Percentiles rank a stretch among this genome's conserved stretches.
phyloP scores from a whole-genome alignment of 768 basidiomycete genomes.

The Cyclocybe aegerita region DNA sequence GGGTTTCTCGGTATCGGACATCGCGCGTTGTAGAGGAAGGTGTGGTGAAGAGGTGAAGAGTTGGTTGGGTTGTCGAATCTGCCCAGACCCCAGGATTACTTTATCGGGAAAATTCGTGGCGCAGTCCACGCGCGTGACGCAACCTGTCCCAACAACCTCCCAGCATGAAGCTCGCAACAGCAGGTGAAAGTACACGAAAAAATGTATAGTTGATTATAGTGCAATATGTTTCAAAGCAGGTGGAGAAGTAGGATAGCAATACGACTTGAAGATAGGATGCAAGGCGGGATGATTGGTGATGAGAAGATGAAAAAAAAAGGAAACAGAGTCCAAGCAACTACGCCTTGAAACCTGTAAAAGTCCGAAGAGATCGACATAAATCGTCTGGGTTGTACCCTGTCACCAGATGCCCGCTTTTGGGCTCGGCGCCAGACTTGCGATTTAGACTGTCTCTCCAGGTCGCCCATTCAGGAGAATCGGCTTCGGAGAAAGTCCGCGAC shows the following conservation, averaged over 20 bases:
- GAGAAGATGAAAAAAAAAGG: background rate
- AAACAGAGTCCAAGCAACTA: slow-evolving; percentile 5
- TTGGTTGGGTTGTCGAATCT: background rate
- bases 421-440: slow-evolving; percentile 16
- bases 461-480: slow-evolving; percentile 50
- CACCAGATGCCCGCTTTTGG: slow-evolving; percentile 10
- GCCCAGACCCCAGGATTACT: slow-evolving; percentile 13
- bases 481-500: slow-evolving; percentile 43
- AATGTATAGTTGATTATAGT: background rate
- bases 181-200: background rate
- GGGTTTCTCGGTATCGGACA: slow-evolving; percentile 63
- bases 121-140: background rate
- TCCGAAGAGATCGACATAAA: slow-evolving; percentile 51
- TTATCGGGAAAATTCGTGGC: slow-evolving; percentile 20
- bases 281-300: slow-evolving; percentile 2
- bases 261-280: slow-evolving; percentile 1
- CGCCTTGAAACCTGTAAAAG: slow-evolving; percentile 53
- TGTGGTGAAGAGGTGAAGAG: slow-evolving; percentile 7
- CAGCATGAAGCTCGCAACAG: background rate
- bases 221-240: background rate
- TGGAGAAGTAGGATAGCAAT: slow-evolving; percentile 4
- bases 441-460: slow-evolving; percentile 49
- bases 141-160: background rate
- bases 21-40: slow-evolving; percentile 25
- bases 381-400: slow-evolving; percentile 26